Base-by-base conservation (phyloP, 2,329 filamentous ascomycete species). In the Periconia sp. region DNA sequence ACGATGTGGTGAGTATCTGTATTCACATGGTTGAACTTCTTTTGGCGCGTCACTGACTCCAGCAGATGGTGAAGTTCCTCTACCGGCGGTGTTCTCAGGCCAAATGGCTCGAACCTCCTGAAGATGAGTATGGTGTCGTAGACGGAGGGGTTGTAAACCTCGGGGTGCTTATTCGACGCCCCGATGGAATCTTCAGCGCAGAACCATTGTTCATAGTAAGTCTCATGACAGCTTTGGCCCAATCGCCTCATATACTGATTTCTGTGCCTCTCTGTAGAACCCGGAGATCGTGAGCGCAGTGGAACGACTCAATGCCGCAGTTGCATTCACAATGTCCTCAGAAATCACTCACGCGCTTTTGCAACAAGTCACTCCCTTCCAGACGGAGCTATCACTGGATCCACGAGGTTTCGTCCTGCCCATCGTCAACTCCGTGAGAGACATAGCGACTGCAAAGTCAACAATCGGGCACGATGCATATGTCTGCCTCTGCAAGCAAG, bases 401-500 rank as follows among this genome's bases (percentile, higher is more conserved):
- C 54, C 63, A n/a, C 59, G 62, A 47, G 77, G 78, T 3, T 78
- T 74, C 41, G 73, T 76, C 49, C 66, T 80, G 5, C 78, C 80
- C 53, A 70, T 81, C 27, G 68, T 78, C 47, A 77, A 79, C 35
- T 79, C 74, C 1, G 67, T 80, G 46, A 66, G 65, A 6, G 71
- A 74, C 33, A 72, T 76, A 47, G 70, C 69, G 6, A 70, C 73
- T 14, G 56, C 48, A 15, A 61, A 54, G 41, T 71, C 76, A 3
- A 42, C 47, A 37, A 67, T 89, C 3, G 80, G 88, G 50, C 91
- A 90, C 70, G 85, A 90, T 68, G 88, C 92, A 67, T 91, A 89
- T 62, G 89, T 89, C 6, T 89, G 89, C n/a, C 91, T 92, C 66
- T 82, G 92, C 46, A 86, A 87, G 1, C 84, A 83, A 0, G 87